Percentiles rank a stretch among this genome's conserved stretches.
Evolutionary conservation across 768 basidiomycete species (phyloP).

Genomic region (Suillus luteus): DNA sequence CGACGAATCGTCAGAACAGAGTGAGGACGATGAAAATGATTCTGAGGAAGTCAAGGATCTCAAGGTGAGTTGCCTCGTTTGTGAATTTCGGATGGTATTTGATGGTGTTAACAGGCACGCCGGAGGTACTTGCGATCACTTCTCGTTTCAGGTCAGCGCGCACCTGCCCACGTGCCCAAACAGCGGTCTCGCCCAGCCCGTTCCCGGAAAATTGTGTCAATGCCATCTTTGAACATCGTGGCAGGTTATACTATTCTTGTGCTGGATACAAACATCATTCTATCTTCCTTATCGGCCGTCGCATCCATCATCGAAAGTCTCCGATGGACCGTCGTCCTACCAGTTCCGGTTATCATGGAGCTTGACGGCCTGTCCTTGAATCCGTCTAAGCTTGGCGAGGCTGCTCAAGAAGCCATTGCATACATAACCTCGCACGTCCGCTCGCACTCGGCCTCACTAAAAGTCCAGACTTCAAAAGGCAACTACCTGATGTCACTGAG

Average conservation of each 20-base stretch:
- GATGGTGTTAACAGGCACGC: slow-evolving; percentile 52
- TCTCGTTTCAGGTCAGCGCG: slow-evolving; percentile 48
- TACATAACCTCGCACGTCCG: slow-evolving; percentile 80
- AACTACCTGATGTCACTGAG: slow-evolving; percentile 86
- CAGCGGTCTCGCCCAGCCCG: slow-evolving; percentile 32
- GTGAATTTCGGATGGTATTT: slow-evolving; percentile 15
- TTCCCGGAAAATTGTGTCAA: slow-evolving; percentile 34
- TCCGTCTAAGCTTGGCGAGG: slow-evolving; percentile 64
- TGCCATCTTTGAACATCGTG: slow-evolving; percentile 55
- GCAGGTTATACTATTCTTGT: slow-evolving; percentile 91
- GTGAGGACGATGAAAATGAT: slow-evolving; percentile 65
- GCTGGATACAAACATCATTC: slow-evolving; percentile 92
- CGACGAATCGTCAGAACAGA: slow-evolving; percentile 45
- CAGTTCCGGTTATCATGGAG: slow-evolving; percentile 95
- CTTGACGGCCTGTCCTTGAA: slow-evolving; percentile 86
- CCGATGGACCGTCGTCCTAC: slow-evolving; percentile 87
- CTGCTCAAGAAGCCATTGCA: slow-evolving; percentile 69
- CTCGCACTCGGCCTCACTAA: slow-evolving; percentile 73
- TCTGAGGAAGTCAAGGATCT: slow-evolving; percentile 75
- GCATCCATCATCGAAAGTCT: slow-evolving; percentile 75
- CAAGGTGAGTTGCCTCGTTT: slow-evolving; percentile 53
- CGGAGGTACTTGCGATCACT: slow-evolving; percentile 72
- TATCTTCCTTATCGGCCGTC: slow-evolving; percentile 78
- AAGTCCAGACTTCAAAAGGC: slow-evolving; percentile 93
- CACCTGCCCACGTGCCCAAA: slow-evolving; percentile 28